These are phyloP conservation scores for Lobosporangium transversale DNA, from an alignment of 192 early-diverging fungal genomes.

Conservation along the genomic window DNA sequence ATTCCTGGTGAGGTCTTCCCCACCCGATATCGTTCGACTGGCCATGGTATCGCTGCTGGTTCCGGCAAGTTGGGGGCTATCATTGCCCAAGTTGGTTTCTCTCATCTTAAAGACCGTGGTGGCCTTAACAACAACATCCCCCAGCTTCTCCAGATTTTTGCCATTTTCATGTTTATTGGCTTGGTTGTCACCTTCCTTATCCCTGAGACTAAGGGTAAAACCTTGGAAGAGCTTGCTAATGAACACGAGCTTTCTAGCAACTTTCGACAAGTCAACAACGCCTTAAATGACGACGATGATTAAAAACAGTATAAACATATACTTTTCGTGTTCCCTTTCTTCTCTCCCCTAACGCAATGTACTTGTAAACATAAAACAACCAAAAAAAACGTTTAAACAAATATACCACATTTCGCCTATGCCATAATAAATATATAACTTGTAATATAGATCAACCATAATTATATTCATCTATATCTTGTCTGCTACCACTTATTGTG, in stretches of 20 bases:
- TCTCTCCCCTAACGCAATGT: too few relatives aligned
- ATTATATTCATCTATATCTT: too few relatives aligned
- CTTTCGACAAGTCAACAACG: background rate
- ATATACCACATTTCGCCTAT: too few relatives aligned
- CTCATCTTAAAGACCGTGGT: constrained; percentile 73
- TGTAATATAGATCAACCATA: too few relatives aligned
- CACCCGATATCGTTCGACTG: constrained; percentile 78
- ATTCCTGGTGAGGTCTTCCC: constrained; percentile 86
- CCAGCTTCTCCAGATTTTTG: constrained; percentile 74
- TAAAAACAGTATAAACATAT: constrained; percentile 1
- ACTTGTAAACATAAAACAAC: too few relatives aligned
- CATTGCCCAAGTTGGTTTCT: constrained; percentile 76
- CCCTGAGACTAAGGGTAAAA: constrained; percentile 79
- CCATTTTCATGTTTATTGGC: constrained; percentile 79
- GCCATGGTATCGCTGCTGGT: constrained; percentile 81
- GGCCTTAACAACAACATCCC: constrained; percentile 68
- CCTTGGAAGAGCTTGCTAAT: constrained; percentile 73
- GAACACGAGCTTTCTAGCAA: constrained; percentile 11
- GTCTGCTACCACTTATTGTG: too few relatives aligned
- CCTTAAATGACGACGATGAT: constrained; percentile 23
- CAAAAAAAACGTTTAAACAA: too few relatives aligned
- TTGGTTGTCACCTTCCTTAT: constrained; percentile 65
- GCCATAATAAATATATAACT: too few relatives aligned
- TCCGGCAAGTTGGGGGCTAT: constrained; percentile 82
- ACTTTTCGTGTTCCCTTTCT: too few relatives aligned